A percentile compares a stretch with the other conserved stretches of the same genome.
phyloP scores from a whole-genome alignment of 768 basidiomycete genomes.

The Dioszegia aurantiaca region DNA sequence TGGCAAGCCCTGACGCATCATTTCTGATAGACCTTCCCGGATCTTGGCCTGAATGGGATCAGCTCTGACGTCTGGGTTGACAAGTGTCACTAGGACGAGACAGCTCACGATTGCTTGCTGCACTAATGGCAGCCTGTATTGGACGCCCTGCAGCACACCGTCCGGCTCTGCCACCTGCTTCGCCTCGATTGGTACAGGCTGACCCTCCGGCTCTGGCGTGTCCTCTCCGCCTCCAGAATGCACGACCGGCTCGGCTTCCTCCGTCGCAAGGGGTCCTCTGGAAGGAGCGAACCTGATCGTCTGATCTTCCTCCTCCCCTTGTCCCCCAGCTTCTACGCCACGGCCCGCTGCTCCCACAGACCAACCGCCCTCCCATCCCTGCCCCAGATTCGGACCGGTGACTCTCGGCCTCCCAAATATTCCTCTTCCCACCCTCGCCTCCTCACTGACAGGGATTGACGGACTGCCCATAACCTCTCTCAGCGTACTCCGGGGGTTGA shows the following conservation, averaged over 20 bases:
- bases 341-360: background rate
- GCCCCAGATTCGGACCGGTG: background rate
- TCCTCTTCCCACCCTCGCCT: slow-evolving; percentile 1
- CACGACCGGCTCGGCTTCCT: background rate
- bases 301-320: slow-evolving; percentile 9
- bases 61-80: background rate
- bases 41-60: background rate
- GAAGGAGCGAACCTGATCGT: slow-evolving; percentile 1
- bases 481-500: background rate
- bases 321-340: background rate
- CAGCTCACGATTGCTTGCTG: slow-evolving; percentile 2
- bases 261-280: background rate
- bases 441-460: background rate
- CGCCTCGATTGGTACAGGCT: background rate
- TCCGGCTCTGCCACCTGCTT: slow-evolving; percentile 1
- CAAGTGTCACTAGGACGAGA: background rate
- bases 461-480: slow-evolving; percentile 8
- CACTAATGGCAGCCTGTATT: slow-evolving; percentile 2
- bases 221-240: background rate
- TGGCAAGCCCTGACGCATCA: background rate
- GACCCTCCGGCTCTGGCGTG: background rate
- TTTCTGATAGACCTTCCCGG: background rate
- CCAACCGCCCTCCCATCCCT: background rate
- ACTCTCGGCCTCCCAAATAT: slow-evolving; percentile 1
- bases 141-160: slow-evolving; percentile 4